Evolutionary conservation across 2,329 filamentous ascomycete genomes (phyloP).

Genomic region (Chaetomium sp.): DNA sequence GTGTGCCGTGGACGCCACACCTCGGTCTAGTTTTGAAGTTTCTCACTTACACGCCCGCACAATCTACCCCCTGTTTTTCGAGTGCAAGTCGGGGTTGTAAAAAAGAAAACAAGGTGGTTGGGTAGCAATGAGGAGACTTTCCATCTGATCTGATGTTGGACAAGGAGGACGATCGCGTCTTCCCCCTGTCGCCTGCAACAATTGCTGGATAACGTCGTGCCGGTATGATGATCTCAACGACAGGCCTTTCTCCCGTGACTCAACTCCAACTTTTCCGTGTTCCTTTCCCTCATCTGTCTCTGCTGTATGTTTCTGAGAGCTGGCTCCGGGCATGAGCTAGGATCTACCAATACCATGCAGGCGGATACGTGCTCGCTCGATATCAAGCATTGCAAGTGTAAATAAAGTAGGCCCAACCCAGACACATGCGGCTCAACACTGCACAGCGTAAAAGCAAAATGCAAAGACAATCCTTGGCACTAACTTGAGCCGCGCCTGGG

Average conservation of each 20-base stretch:
- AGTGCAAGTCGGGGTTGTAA: slow-evolving; percentile 9
- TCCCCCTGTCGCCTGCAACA: not conserved
- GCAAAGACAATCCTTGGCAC: too few species aligned
- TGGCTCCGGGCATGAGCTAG: too few species aligned
- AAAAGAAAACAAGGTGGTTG: not conserved
- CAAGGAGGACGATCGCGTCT: slow-evolving; percentile 1
- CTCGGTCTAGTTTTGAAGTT: too few species aligned
- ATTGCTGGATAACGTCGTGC: not conserved
- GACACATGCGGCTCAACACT: too few species aligned
- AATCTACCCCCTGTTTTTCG: not conserved
- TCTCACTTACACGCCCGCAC: not conserved
- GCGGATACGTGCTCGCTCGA: too few species aligned
- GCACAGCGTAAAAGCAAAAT: too few species aligned
- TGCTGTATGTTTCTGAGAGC: too few species aligned
- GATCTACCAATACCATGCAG: too few species aligned
- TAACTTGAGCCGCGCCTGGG: too few species aligned
- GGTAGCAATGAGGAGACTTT: not conserved
- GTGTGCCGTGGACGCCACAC: not conserved
- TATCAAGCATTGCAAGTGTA: too few species aligned
- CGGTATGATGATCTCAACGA: slow-evolving; percentile 15
- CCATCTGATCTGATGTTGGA: slow-evolving; percentile 4
- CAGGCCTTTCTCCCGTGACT: too few species aligned
- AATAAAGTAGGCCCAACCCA: too few species aligned
- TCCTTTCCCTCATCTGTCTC: not conserved
- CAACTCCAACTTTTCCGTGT: slow-evolving; percentile 7